Evolutionary conservation across 2,329 filamentous ascomycete genomes (phyloP), one percentile per base, ranked within the genome.

Genomic region (Westerdykella ornata): DNA sequence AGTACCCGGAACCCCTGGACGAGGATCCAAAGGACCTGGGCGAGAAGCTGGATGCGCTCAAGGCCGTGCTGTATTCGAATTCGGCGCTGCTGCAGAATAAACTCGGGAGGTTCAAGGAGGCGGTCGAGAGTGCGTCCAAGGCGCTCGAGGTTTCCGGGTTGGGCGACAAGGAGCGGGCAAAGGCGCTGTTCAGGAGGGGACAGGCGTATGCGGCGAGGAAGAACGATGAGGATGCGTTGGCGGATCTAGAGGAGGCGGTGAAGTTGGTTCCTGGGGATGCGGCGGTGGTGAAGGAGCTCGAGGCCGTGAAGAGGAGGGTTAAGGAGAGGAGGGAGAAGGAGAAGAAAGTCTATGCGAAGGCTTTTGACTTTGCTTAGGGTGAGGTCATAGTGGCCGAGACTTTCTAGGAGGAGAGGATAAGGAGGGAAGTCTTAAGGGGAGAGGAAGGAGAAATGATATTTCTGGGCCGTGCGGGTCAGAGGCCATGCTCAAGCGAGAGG

Each of bases 301-400:
- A 77, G 14, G 69, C 75, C n/a, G 81, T 92, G 39, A 94, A 89
- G 78, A 83, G 83, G 71, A 80, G 76, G 56, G 77, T 84, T 18
- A 75, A 80, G 9, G 85, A 83, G 43, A 77, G 84, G 47, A 76
- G 80, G 47, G 84, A 85, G 64, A 94, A 89, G 78, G 87, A 96
- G 74, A 94, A 89, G 78, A 87, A 85, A 54, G 84, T 83, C 5
- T 94, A 90, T 65, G 85, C 84, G 72, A 97, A 94, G 72, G 92
- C 94, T 69, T 97, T 97, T 63, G 57, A 65, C 47, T 65, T 66
- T 42, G 66, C 72, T 31, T 81, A 26, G 22, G 22, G 4, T 7
- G n/a, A n/a, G n/a, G n/a, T n/a, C n/a, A n/a, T n/a, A n/a, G n/a
- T n/a, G n/a, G n/a, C n/a, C n/a, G n/a, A n/a, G n/a, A n/a, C n/a